Evolutionary conservation across 176 grass and related monocot genomes (phyloP).

Genomic region (Luzula sylvatica): DNA sequence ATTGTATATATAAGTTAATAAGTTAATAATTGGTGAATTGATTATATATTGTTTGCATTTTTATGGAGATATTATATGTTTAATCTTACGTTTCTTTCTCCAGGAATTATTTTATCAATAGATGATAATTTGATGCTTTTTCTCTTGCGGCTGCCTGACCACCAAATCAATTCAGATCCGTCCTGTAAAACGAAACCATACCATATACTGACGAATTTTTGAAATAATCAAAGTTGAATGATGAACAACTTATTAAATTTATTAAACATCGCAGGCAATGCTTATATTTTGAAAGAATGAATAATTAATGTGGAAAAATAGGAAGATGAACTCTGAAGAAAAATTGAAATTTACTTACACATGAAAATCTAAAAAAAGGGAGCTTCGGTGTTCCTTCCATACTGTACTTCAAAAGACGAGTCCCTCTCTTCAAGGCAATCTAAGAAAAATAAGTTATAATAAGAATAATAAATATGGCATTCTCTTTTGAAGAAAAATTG

Average conservation of each 20-base stretch:
- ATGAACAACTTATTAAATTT: too few relatives aligned
- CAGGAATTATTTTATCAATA: conserved; percentile 71
- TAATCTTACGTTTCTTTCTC: conserved; percentile 74
- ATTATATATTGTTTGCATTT: too few relatives aligned
- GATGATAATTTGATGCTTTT: conserved; percentile 59
- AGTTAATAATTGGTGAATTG: too few relatives aligned
- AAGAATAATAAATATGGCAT: too few relatives aligned
- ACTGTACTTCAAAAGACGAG: conserved; percentile 34
- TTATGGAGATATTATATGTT: too few relatives aligned
- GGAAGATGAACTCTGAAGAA: background rate
- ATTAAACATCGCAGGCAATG: too few relatives aligned
- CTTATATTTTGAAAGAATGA: too few relatives aligned
- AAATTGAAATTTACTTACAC: conserved; percentile 23
- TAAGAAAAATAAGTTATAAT: too few relatives aligned
- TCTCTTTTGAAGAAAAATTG: too few relatives aligned
- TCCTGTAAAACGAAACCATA: conserved; percentile 51
- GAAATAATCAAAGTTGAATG: too few relatives aligned
- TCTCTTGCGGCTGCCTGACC: conserved; percentile 72
- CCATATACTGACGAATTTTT: too few relatives aligned
- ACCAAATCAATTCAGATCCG: conserved; percentile 72
- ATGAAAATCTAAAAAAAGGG: conserved; percentile 30
- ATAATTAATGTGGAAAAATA: too few relatives aligned
- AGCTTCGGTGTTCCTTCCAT: conserved; percentile 37
- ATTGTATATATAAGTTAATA: conserved; percentile 13
- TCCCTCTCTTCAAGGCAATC: conserved; percentile 36